Conservation (phyloP, 192 early-diverging fungal species). For the Phycomyces blakesleeanus region DNA sequence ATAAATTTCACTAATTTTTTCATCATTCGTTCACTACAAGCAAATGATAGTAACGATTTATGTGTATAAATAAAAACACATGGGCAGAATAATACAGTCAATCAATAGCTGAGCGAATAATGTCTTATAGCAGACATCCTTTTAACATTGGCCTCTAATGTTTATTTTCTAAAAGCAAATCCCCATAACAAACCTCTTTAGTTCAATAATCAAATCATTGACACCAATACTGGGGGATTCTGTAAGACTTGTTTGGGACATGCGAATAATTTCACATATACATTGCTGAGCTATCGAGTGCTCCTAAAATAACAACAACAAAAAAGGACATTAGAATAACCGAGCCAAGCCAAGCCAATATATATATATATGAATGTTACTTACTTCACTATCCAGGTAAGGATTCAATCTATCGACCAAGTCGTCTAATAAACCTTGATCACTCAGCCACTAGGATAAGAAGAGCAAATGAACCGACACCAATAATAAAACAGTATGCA, state of each 20-base stretch:
- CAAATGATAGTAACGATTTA: too few species aligned
- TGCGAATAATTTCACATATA: slow-evolving; percentile 37
- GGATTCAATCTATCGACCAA: slow-evolving; percentile 82
- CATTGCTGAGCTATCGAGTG: slow-evolving; percentile 40
- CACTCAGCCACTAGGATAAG: slow-evolving; percentile 93
- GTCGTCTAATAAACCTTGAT: slow-evolving; percentile 66
- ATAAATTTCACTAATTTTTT: slow-evolving; percentile 79
- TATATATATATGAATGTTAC: too few species aligned
- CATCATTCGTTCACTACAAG: slow-evolving; percentile 69
- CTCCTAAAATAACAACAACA: too few species aligned
- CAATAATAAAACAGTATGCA: too few species aligned
- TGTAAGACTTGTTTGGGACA: slow-evolving; percentile 36
- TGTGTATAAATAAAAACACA: neutral
- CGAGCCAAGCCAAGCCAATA: too few species aligned
- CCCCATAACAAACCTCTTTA: slow-evolving; percentile 32
- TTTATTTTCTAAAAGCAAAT: too few species aligned
- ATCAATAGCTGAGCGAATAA: too few species aligned
- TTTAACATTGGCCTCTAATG: too few species aligned
- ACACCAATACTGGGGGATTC: slow-evolving; percentile 32
- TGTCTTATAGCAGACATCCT: too few species aligned
- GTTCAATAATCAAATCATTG: slow-evolving; percentile 30
- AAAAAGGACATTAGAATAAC: too few species aligned
- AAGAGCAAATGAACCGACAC: too few species aligned
- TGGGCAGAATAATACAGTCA: neutral
- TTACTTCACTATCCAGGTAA: slow-evolving; percentile 71